Base-by-base conservation (phyloP, 768 basidiomycete genomes). In the Cubamyces lactineus region DNA sequence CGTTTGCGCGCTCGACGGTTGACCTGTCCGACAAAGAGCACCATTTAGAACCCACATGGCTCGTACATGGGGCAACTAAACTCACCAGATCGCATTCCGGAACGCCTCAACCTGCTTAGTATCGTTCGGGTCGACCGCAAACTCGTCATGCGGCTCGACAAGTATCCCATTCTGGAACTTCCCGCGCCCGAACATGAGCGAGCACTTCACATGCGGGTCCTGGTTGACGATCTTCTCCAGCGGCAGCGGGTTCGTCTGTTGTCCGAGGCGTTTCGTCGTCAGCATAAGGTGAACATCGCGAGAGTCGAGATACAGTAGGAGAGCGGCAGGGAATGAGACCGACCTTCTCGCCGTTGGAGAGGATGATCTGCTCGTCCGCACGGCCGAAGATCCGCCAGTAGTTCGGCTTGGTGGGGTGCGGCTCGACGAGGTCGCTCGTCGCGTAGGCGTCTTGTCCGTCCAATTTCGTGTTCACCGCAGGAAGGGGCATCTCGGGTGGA, bases 291-390 rank as follows among this genome's bases (percentile, higher is more conserved):
- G 8, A 23, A 13, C n/a, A n/a, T n/a, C n/a, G n/a, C n/a, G n/a
- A n/a, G n/a, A n/a, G n/a, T n/a, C n/a, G n/a, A n/a, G n/a, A n/a
- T n/a, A n/a, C n/a, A n/a, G n/a, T n/a, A n/a, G 6, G 21, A 39
- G 8, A 12, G 34, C 23, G 40, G 38, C 60, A 38, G 11, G 71
- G 30, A 72, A 66, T 9, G 57, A 23, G 11, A 28, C 62, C 21
- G 24, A 76, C 78, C 72, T 79, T 78, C 66, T 80, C 78, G 11
- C 79, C 79, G 17, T 72, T 79, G 2, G 72, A 74, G 34, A 78
- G 74, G 66, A 80, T 75, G 55, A 81, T 79, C 59, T 80, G 79
- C 54, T 82, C 80, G 57, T 82, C 80, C 16, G 62, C 64, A 9
- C 79, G 65, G 8, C 79, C 79, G 40, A 55, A 61, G 40, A 84